Evolutionary conservation across 2,329 filamentous ascomycete genomes (phyloP), one percentile per base, ranked within the genome.

Genomic region (Penicillium sp.): DNA sequence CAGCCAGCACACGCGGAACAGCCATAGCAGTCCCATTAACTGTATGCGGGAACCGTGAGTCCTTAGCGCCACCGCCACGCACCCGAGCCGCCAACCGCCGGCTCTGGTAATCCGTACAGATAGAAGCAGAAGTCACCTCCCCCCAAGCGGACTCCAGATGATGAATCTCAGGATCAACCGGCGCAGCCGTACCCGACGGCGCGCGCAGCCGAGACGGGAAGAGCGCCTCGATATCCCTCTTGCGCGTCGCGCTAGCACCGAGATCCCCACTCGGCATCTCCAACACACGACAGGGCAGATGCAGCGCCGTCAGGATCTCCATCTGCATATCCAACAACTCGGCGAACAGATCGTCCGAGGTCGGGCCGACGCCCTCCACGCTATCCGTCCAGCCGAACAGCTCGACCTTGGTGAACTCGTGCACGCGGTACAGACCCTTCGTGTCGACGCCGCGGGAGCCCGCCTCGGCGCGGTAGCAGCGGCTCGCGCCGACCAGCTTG

Each of bases 401-500:
- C 74, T 99, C 94, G 0, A 99, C 93, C 72, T 99, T 99, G 29
- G 91, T 96, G 75, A 99, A 99, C 75, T 99, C 94, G 75, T 99
- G 94, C 4, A 99, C 94, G 29, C 94, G 88, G 75, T 97, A 99
- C 2, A 99, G 78, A 6, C 94, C 94, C 75, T 96, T 97, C 2
- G 92, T 96, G 64, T 94, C 90, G 25, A 88, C 86, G 31, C 94
- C 94, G 38, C 93, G 82, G 1, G 91, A 90, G 32, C 94, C 94
- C 0, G 94, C 94, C 76, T 99, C 94, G 42, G 94, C 94, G 50
- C 94, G 88, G 75, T 95, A 99, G 79, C 92, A 96, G n/a, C 94
- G 83, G 54, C 90, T 96, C 1, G 89, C 86, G 16, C 90, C 94
- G 3, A 95, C 90, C 18, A 87, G 80, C 71, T 91, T 93, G 38